Conservation (phyloP, 2,329 filamentous ascomycete species). For the Pseudogymnoascus sp. region DNA sequence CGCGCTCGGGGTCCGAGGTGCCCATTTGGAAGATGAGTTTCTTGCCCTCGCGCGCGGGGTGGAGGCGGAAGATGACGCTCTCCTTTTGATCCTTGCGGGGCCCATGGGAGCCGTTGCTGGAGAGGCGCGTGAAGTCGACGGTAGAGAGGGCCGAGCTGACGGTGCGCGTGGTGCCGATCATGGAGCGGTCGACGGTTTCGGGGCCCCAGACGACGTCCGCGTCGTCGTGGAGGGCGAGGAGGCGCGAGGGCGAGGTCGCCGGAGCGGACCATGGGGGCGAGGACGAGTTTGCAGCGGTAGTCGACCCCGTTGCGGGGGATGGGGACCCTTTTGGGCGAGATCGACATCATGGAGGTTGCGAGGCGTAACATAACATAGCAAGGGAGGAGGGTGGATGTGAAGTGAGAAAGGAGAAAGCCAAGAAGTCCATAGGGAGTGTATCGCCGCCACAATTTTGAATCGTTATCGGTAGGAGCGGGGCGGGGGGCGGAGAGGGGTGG, state of each 20-base stretch:
- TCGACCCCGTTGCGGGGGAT: constrained; percentile 86
- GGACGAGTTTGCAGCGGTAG: constrained; percentile 87
- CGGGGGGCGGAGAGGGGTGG: background rate
- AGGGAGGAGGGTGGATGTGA: background rate
- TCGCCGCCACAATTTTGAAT: background rate
- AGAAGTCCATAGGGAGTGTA: background rate
- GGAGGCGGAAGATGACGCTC: constrained; percentile 76
- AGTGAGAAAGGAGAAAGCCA: background rate
- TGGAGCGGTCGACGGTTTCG: constrained; percentile 85
- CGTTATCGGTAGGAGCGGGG: constrained; percentile 5
- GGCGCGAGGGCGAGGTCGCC: constrained; percentile 86
- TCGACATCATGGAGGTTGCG: constrained; percentile 50
- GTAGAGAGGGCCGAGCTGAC: constrained; percentile 71
- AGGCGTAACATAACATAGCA: constrained; percentile 29
- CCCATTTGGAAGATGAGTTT: constrained; percentile 88
- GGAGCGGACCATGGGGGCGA: constrained; percentile 97
- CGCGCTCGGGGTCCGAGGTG: constrained; percentile 73
- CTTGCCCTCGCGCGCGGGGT: constrained; percentile 67
- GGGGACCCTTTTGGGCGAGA: constrained; percentile 60
- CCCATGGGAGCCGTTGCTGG: constrained; percentile 62
- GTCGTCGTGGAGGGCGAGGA: constrained; percentile 87
- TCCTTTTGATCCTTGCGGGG: constrained; percentile 47
- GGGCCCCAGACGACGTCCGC: constrained; percentile 97
- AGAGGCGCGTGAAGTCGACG: constrained; percentile 75
- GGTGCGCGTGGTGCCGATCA: constrained; percentile 78